phyloP scores from a whole-genome alignment of 1,139 yeast species.

The Debaryomyces sp. region DNA sequence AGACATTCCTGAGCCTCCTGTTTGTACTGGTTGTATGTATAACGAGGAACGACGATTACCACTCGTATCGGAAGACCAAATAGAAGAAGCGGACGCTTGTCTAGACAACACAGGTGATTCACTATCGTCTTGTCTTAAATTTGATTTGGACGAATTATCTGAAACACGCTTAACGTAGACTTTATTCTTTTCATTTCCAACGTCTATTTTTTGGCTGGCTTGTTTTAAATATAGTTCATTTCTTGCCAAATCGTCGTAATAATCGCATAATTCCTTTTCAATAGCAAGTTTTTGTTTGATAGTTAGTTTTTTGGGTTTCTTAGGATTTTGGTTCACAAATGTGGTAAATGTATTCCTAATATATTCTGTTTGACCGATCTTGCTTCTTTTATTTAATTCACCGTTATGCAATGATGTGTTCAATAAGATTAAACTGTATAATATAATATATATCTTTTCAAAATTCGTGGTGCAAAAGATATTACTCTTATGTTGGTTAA shows the following conservation, averaged over 20 bases:
- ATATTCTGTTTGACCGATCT: constrained; percentile 52
- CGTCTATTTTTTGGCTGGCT: neutral
- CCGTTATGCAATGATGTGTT: constrained; percentile 70
- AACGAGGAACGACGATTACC: constrained; percentile 29
- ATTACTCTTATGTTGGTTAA: constrained; percentile 50
- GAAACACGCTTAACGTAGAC: neutral
- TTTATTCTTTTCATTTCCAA: constrained; percentile 15
- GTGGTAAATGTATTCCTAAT: constrained; percentile 58
- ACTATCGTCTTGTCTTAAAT: neutral
- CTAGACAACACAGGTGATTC: constrained; percentile 25
- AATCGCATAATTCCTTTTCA: constrained; percentile 45
- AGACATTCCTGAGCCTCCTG: constrained; percentile 36
- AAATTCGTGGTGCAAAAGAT: constrained; percentile 55
- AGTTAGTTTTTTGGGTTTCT: constrained; percentile 30
- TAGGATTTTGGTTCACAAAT: constrained; percentile 40
- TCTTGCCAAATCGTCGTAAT: constrained; percentile 43
- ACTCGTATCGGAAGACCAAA: constrained; percentile 42
- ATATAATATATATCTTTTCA: constrained; percentile 69
- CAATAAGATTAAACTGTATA: constrained; percentile 72
- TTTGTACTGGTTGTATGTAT: constrained; percentile 34
- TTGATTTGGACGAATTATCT: neutral
- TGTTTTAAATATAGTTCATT: constrained; percentile 46
- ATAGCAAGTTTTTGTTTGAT: constrained; percentile 45
- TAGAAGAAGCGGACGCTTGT: constrained; percentile 37
- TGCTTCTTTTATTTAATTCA: constrained; percentile 43